phyloP scores from a whole-genome alignment of 2,329 filamentous ascomycete species.

The Pseudogymnoascus sp. region DNA sequence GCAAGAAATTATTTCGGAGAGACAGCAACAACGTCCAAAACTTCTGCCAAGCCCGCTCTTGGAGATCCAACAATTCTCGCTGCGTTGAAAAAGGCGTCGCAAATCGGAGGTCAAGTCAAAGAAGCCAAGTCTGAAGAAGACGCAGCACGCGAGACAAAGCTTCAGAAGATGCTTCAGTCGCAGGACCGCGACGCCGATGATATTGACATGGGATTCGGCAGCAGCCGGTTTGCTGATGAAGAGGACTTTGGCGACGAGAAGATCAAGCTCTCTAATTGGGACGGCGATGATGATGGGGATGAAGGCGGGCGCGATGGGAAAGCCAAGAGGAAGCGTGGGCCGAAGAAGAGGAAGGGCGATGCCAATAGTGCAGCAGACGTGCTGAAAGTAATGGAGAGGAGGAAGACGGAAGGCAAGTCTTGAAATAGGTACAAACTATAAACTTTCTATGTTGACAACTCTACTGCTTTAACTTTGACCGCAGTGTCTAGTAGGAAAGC shows the following conservation, averaged over 20 bases:
- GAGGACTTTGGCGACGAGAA: constrained; percentile 67
- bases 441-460: background rate
- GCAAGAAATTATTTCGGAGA: constrained; percentile 57
- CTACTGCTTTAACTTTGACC: background rate
- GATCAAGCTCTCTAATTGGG: constrained; percentile 63
- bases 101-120: constrained; percentile 41
- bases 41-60: constrained; percentile 42
- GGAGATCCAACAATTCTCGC: constrained; percentile 74
- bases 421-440: background rate
- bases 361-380: constrained; percentile 75
- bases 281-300: constrained; percentile 36
- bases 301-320: constrained; percentile 39
- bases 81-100: constrained; percentile 76
- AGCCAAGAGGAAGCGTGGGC: constrained; percentile 59
- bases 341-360: constrained; percentile 72
- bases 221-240: constrained; percentile 78
- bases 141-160: constrained; percentile 56
- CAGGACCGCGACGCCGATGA: constrained; percentile 80
- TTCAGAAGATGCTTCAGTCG: constrained; percentile 65
- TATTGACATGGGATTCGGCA: constrained; percentile 91
- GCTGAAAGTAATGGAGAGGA: constrained; percentile 62
- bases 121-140: constrained; percentile 37
- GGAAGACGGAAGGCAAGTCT: constrained; percentile 17
- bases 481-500: background rate
- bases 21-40: constrained; percentile 38